Evolutionary conservation across 2,329 filamentous ascomycete genomes (phyloP).

Genomic region (Trichoderma pleuroti): DNA sequence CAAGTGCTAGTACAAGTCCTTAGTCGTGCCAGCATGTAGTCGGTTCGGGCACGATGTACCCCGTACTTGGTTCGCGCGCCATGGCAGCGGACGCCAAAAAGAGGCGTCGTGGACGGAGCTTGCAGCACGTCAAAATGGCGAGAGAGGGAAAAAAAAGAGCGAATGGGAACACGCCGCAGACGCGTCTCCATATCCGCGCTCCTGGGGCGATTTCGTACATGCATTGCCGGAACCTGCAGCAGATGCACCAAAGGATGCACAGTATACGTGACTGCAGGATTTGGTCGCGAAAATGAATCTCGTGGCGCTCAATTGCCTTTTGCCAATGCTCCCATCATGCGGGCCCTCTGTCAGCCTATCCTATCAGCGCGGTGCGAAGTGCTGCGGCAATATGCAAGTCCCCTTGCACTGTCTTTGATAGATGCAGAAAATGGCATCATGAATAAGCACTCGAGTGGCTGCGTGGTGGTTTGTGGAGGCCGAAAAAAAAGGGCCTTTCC

Average conservation of each 20-base stretch:
- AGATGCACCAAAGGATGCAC: background rate
- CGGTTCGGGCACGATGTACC: constrained; percentile 8
- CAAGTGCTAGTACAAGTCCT: background rate
- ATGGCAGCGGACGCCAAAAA: background rate
- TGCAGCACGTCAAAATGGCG: background rate
- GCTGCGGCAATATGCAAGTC: background rate
- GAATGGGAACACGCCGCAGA: constrained; percentile 1
- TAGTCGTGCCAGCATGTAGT: background rate
- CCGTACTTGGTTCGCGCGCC: background rate
- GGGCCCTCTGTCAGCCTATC: background rate
- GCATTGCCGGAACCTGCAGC: background rate
- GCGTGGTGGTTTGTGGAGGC: background rate
- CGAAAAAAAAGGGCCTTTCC: background rate
- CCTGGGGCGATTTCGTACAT: background rate
- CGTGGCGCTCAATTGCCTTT: background rate
- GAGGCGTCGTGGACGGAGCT: background rate
- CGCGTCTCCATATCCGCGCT: constrained; percentile 12
- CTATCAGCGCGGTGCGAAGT: background rate
- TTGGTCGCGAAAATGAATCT: background rate
- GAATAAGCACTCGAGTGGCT: background rate
- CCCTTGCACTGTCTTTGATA: background rate
- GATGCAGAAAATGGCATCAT: background rate
- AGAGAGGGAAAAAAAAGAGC: background rate
- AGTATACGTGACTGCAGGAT: background rate
- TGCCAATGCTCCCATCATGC: background rate